Evolutionary conservation across 1,139 yeast genomes (phyloP), one percentile per base, ranked within the genome.

Genomic region (Kluyveromyces sp.): DNA sequence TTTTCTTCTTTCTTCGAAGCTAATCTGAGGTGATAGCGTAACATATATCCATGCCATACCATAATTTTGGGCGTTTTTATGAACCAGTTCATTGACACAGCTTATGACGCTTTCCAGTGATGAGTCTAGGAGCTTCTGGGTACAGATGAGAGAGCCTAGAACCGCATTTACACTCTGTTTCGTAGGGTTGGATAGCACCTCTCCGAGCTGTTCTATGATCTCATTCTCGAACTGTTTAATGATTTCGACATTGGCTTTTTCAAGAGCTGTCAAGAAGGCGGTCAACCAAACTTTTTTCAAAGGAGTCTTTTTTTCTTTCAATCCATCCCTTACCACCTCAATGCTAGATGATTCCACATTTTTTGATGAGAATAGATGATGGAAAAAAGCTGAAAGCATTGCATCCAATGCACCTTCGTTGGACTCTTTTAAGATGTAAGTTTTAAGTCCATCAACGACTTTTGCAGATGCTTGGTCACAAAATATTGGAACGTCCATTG

Each of bases 281-380:
- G 71, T 60, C 42, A 75, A 72, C 97, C 97, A 92, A 19, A 78
- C 66, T 54, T 76, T 78, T 52, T 82, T 75, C 32, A 85, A 62
- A 31, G 74, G 75, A 9, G 73, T 64, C 51, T 84, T 84, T 53
- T 83, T 74, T 31, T 85, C 92, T 12, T 65, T 57, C 13, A 88
- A 66, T 0, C 96, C 96, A 20, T 68, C 63, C 17, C 64, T 61
- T 30, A 84, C 60, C 13, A 70, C 43, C n/a, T 49, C 49, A 13
- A 52, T 49, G 3, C 50, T 41, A 12, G 52, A 55, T 7, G 46
- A 49, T 9, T 42, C 41, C 13, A 53, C 44, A 3, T 41, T 33
- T 15, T 41, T 38, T n/a, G 57, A 30, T 8, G 46, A 36, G 20
- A 69, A 59, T 32, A 71, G 66, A 52, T 74, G 80, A 20, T 54